A percentile compares a stretch with the other conserved stretches of the same genome.
Conservation (phyloP, 495 filamentous ascomycete genomes). For the Tuber aestivum region DNA sequence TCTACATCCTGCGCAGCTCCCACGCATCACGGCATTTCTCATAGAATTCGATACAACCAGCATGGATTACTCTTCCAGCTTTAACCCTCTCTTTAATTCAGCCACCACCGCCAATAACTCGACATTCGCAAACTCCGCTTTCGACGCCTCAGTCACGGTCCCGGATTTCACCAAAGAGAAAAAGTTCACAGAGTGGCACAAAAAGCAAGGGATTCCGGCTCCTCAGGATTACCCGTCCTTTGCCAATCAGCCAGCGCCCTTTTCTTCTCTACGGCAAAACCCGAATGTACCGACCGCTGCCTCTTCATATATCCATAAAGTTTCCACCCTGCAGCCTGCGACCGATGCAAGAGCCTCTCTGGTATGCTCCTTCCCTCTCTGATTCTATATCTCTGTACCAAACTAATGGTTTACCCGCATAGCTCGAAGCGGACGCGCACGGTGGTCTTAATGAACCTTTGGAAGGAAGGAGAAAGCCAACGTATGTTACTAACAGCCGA, state of each 20-base stretch:
- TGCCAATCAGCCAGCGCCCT: slow-evolving; percentile 35
- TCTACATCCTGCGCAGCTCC: neutral
- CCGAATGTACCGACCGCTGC: slow-evolving; percentile 37
- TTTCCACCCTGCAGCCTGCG: slow-evolving; percentile 31
- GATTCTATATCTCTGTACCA: neutral
- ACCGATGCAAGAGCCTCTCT: slow-evolving; percentile 22
- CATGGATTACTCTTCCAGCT: slow-evolving; percentile 38
- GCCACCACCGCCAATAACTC: slow-evolving; percentile 21
- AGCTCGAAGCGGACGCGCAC: neutral
- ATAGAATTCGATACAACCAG: neutral
- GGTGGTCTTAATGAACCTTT: slow-evolving; percentile 25
- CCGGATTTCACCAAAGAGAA: slow-evolving; percentile 38
- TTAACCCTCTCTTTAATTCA: slow-evolving; percentile 25
- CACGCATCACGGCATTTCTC: neutral
- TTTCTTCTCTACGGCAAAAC: slow-evolving; percentile 34
- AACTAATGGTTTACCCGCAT: neutral
- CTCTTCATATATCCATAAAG: slow-evolving; percentile 40
- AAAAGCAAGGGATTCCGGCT: slow-evolving; percentile 36
- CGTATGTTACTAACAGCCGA: slow-evolving; percentile 16
- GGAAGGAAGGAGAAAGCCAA: slow-evolving; percentile 35
- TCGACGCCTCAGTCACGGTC: slow-evolving; percentile 8
- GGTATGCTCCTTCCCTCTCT: slow-evolving; percentile 16
- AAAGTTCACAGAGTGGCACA: slow-evolving; percentile 38
- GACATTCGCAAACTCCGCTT: slow-evolving; percentile 20
- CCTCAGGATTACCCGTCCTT: slow-evolving; percentile 38